Evolutionary conservation across 768 basidiomycete species (phyloP).

Genomic region (Suillus cothurnatus): DNA sequence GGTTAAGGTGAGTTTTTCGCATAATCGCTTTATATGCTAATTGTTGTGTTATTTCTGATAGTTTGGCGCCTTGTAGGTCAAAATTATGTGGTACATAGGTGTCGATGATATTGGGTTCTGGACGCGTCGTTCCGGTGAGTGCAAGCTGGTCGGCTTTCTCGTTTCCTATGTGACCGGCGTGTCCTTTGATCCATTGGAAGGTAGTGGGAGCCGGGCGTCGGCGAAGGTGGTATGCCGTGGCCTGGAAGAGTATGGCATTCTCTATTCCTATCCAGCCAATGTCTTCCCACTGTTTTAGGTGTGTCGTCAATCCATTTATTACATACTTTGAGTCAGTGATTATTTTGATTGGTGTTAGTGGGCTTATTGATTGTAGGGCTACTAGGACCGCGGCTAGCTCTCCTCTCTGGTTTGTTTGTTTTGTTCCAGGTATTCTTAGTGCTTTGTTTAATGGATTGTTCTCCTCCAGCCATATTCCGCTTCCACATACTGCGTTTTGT

Average conservation of each 20-base stretch:
- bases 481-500: not conserved
- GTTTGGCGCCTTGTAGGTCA: too few relatives aligned
- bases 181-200: conserved; percentile 33
- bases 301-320: conserved; percentile 14
- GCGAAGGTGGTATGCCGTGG: conserved; percentile 10
- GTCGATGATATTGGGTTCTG: too few relatives aligned
- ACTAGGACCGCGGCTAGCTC: conserved; percentile 10
- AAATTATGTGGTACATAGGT: too few relatives aligned
- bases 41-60: too few relatives aligned
- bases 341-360: not conserved
- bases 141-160: too few relatives aligned
- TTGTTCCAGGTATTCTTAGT: not conserved
- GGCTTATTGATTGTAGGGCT: not conserved
- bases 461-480: not conserved
- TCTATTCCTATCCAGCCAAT: conserved; percentile 22
- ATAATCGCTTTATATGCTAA: too few relatives aligned
- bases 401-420: conserved; percentile 17
- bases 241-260: conserved; percentile 19
- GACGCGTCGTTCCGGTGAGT: too few relatives aligned
- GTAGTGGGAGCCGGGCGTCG: conserved; percentile 16
- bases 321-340: conserved; percentile 23
- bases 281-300: conserved; percentile 25
- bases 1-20: too few relatives aligned
- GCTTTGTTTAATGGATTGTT: not conserved
- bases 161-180: too few relatives aligned